phyloP scores from a whole-genome alignment of 495 filamentous ascomycete genomes.

The Aspergillus panamensis region DNA sequence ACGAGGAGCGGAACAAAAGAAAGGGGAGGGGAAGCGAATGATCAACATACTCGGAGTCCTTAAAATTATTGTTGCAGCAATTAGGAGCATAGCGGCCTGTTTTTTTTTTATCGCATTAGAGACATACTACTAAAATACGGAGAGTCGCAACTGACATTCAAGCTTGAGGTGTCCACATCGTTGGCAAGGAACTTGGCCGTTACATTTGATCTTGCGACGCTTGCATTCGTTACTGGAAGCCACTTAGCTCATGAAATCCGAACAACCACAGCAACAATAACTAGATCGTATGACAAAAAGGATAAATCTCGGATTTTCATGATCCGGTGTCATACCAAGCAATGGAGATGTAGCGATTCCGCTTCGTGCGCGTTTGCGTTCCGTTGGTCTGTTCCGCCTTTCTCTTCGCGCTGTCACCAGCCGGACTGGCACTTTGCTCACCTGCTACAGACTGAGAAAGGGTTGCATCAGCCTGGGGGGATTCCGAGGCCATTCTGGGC shows the following conservation, averaged over 20 bases:
- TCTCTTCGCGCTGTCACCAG: conserved; percentile 42
- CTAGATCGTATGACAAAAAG: not conserved
- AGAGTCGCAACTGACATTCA: conserved; percentile 53
- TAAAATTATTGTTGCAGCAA: conserved; percentile 77
- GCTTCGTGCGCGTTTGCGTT: conserved; percentile 50
- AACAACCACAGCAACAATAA: not conserved
- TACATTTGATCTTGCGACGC: conserved; percentile 91
- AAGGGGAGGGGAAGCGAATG: not conserved
- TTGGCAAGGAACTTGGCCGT: conserved; percentile 83
- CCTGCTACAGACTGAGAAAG: conserved; percentile 23
- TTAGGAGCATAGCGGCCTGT: conserved; percentile 79
- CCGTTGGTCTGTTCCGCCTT: conserved; percentile 48
- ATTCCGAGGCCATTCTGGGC: conserved; percentile 39
- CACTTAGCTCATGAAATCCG: not conserved
- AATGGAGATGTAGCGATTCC: conserved; percentile 82
- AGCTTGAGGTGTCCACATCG: conserved; percentile 85
- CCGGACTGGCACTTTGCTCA: conserved; percentile 25
- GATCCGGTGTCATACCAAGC: conserved; percentile 63
- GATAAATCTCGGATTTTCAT: conserved; percentile 1
- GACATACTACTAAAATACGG: conserved; percentile 1
- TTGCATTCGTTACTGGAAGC: conserved; percentile 76
- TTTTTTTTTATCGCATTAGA: conserved; percentile 3
- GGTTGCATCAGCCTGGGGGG: conserved; percentile 33
- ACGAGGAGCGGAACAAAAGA: not conserved
- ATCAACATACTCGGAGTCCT: conserved; percentile 66